Base-by-base conservation (phyloP, 192 early-diverging fungal genomes). In the Podila minutissima region DNA sequence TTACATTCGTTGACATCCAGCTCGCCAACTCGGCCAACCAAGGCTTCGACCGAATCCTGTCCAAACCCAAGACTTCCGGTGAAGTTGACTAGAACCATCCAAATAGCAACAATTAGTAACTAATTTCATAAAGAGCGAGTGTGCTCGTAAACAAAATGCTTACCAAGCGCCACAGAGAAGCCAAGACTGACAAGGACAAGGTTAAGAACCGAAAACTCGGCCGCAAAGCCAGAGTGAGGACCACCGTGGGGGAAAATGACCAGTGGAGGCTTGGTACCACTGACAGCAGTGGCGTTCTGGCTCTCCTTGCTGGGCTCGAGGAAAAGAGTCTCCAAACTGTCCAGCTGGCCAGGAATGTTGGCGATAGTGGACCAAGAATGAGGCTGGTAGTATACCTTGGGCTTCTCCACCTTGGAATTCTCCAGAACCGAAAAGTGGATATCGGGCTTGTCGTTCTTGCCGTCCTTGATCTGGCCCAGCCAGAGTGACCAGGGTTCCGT, bases 241-340 rank as follows among this genome's bases (percentile, higher is more conserved):
- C 95, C 95, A 37, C 95, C 95, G 74, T 96, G 95, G 1, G 95
- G 94, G 62, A 87, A 74, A n/a, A 93, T 87, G 1, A 95, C 83
- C 64, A 94, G 84, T 17, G 92, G 92, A 9, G 75, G 78, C 60
- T 79, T 84, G 26, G 57, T 59, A n/a, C 66, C 66, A 49, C 69
- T 49, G 35, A 72, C 67, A 38, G 72, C 66, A 11, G 86, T 73
- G 24, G 37, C 26, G n/a, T 35, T 29, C 7, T 82, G 72, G 48
- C 32, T 70, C 29, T 24, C 60, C 4, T 77, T 37, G 57, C 24
- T 66, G 13, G 84, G 87, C 28, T 72, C 59, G 15, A 87, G 19
- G n/a, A 74, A 46, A 20, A 88, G 66, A 10, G 74, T 65, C 51
- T 88, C 84, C 33, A 88, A 35, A 60, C 71, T 72, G 29, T 83